Base-by-base conservation (phyloP, 2,329 filamentous ascomycete species). In the Alternaria postmessia region DNA sequence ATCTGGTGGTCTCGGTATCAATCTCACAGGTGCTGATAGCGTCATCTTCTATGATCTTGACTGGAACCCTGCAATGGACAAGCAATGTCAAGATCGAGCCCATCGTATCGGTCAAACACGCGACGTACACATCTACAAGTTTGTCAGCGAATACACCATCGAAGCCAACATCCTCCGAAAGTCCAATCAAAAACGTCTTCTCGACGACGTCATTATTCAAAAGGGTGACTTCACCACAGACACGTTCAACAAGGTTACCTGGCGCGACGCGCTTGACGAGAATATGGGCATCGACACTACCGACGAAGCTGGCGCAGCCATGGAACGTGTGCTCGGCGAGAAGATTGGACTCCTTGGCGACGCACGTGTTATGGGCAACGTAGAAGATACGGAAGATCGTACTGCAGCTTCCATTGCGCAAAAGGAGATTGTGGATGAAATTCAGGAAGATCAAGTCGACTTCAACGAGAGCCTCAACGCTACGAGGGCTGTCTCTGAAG, bases 11-110 rank as follows among this genome's bases (percentile, higher is more conserved):
- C 84, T 99, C 1, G 95, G 95, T 58, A 96, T 99, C 82, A 99
- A 99, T 72, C 84, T 99, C 43, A 98, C 94, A 0, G 95, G 95
- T 49, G 95, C 95, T 5, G 95, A 98, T 77, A 97, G 94, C 0
- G 95, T 99, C 71, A 97, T 99, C 67, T 99, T 99, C 79, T 99
- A 98, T 80, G 95, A 99, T 74, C 89, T 98, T 61, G 95, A 99
- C 77, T 99, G 96, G 96, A 99, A 99, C 72, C 95, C 95, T 0
- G 95, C 96, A 52, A 99, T 99, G 95, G 95, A 99, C 82, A 97
- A 97, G 79, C 95, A 99, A 79, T 99, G 95, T 73, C 96, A 99
- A 80, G 96, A 99, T 77, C 88, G 95, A 71, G 96, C 93, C 72
- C 95, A 99, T 81, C 92, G 95, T 67, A 99, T 99, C 68, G 95